These are phyloP conservation scores for Thielaviopsis musarum DNA, from an alignment of 2,329 filamentous ascomycete species.

Conservation along the genomic window DNA sequence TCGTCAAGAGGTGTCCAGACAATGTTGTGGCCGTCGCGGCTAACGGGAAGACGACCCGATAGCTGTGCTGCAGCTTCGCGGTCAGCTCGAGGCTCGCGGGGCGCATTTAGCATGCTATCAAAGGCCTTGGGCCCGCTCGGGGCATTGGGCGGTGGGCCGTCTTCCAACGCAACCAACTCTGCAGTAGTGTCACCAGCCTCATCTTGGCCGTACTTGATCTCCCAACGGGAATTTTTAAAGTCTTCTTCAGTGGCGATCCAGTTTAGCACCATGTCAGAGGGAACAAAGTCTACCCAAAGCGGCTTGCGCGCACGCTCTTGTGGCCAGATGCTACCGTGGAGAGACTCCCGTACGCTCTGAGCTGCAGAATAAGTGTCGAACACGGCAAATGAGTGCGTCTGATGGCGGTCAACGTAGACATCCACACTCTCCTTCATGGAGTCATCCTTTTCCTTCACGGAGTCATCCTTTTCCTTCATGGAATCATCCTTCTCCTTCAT, in stretches of 20 bases:
- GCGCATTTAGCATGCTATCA: slow-evolving; percentile 10
- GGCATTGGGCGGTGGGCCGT: slow-evolving; percentile 3
- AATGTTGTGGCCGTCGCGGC: background rate
- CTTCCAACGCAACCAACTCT: slow-evolving; percentile 24
- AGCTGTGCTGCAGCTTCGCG: slow-evolving; percentile 12
- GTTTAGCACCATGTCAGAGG: slow-evolving; percentile 49
- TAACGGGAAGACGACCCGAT: background rate
- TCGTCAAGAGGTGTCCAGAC: slow-evolving; percentile 9
- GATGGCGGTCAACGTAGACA: slow-evolving; percentile 71
- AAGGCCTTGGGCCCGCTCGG: slow-evolving; percentile 4
- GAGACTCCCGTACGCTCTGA: slow-evolving; percentile 52
- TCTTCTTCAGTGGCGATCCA: slow-evolving; percentile 60
- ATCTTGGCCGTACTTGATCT: slow-evolving; percentile 50
- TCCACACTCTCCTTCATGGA: slow-evolving; percentile 40
- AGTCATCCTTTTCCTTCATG: slow-evolving; percentile 32
- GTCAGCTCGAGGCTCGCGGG: slow-evolving; percentile 21
- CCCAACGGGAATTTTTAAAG: slow-evolving; percentile 39
- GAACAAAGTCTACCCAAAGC: slow-evolving; percentile 81
- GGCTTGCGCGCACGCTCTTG: slow-evolving; percentile 70
- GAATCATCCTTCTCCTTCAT: slow-evolving; percentile 34
- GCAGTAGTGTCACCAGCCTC: slow-evolving; percentile 38
- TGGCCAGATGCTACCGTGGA: slow-evolving; percentile 75
- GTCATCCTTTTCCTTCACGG: slow-evolving; percentile 33
- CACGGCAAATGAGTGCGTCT: slow-evolving; percentile 70
- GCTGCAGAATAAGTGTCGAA: slow-evolving; percentile 57